phyloP scores from a whole-genome alignment of 805 yeast species.

The Cyberlindnera euphorbiae region DNA sequence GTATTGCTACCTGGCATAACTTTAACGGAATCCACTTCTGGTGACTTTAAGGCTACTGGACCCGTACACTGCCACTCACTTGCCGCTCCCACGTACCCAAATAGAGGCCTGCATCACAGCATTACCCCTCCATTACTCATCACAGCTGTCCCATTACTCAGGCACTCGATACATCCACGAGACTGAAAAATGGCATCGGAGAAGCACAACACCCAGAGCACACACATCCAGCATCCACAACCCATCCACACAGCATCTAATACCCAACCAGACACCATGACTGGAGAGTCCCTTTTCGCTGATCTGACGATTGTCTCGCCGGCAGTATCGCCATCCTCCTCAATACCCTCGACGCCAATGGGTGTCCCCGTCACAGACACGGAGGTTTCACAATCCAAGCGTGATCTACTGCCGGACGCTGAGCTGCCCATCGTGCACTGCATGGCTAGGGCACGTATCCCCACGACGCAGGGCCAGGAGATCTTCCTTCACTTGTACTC shows the following conservation, averaged over 20 bases:
- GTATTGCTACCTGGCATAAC: too few species aligned
- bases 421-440: conserved; percentile 75
- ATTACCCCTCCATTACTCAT: too few species aligned
- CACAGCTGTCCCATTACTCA: too few species aligned
- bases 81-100: too few species aligned
- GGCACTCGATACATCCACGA: too few species aligned
- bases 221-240: too few species aligned
- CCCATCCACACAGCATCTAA: conserved; percentile 1
- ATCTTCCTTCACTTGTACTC: conserved; percentile 86
- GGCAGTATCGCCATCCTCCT: conserved; percentile 28
- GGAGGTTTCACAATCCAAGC: conserved; percentile 20
- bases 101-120: too few species aligned
- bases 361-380: conserved; percentile 23
- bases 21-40: too few species aligned
- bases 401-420: conserved; percentile 43
- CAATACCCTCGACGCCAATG: conserved; percentile 25
- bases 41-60: too few species aligned
- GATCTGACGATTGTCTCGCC: conserved; percentile 40
- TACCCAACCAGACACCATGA: conserved; percentile 19
- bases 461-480: conserved; percentile 93
- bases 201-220: too few species aligned
- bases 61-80: too few species aligned
- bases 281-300: conserved; percentile 25
- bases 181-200: too few species aligned
- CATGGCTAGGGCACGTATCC: conserved; percentile 91